Conservation (phyloP, 1,284 basidiomycete genomes). For the Ganoderma lucidum region DNA sequence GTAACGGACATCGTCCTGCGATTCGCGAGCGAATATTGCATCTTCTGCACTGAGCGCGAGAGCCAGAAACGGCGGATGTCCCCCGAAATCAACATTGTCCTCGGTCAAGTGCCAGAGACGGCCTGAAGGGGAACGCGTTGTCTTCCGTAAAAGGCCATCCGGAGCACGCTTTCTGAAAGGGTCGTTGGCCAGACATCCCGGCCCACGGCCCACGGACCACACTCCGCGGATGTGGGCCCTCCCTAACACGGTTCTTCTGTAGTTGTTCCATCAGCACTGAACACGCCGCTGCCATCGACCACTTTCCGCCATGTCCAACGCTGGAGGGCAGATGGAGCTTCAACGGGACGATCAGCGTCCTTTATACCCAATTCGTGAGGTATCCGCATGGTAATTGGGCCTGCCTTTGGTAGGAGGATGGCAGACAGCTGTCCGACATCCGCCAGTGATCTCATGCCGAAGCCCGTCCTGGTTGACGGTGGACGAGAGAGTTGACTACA, state of each 20-base stretch:
- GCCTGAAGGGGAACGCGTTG: not conserved
- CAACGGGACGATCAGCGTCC: constrained; percentile 20
- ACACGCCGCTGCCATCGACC: not conserved
- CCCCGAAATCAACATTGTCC: not conserved
- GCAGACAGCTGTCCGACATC: constrained; percentile 44
- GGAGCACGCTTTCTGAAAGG: not conserved
- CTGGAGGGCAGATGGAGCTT: no score
- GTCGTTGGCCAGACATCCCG: not conserved
- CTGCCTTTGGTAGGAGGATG: constrained; percentile 44
- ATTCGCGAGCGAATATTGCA: not conserved
- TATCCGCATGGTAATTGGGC: constrained; percentile 40
- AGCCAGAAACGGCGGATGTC: not conserved
- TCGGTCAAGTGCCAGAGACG: not conserved
- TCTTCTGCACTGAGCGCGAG: not conserved
- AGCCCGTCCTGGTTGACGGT: constrained; percentile 39
- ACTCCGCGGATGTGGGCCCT: not conserved
- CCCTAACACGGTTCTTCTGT: not conserved
- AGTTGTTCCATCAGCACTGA: not conserved
- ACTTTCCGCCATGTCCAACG: no score
- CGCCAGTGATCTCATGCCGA: constrained; percentile 47
- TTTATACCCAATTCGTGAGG: constrained; percentile 40
- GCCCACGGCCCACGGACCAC: not conserved
- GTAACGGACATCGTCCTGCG: not conserved
- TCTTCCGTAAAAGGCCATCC: not conserved
- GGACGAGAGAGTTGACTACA: constrained; percentile 45